Conservation (phyloP, 2,329 filamentous ascomycete species). For the Lithohypha guttulata region DNA sequence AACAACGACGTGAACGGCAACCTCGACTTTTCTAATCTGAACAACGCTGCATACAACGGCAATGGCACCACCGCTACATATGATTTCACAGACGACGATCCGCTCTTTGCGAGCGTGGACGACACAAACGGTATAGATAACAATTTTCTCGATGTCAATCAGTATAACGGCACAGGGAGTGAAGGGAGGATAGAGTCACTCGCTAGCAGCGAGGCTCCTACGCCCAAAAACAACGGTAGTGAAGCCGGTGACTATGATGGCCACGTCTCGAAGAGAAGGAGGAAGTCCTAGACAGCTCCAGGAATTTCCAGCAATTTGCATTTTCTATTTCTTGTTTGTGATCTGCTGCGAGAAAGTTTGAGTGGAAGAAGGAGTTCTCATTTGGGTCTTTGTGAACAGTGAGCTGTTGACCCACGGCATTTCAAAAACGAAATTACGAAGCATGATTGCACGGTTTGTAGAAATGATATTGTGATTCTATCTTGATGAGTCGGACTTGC, state of each 20-base stretch:
- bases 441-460: too few species aligned
- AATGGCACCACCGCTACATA: constrained; percentile 1
- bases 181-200: constrained; percentile 31
- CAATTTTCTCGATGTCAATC: constrained; percentile 27
- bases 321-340: too few species aligned
- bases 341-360: too few species aligned
- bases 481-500: too few species aligned
- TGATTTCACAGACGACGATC: constrained; percentile 26
- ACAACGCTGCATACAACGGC: constrained; percentile 19
- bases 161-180: constrained; percentile 24
- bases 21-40: constrained; percentile 16
- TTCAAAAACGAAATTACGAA: too few species aligned
- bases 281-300: constrained; percentile 11
- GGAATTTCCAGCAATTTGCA: too few species aligned
- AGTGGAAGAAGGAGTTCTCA: too few species aligned
- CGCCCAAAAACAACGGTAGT: constrained; percentile 25
- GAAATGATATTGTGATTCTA: too few species aligned
- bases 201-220: constrained; percentile 32
- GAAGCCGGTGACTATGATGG: constrained; percentile 9
- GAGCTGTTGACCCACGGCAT: too few species aligned
- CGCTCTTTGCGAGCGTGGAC: constrained; percentile 33
- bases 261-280: constrained; percentile 5
- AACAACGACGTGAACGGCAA: constrained; percentile 16
- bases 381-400: too few species aligned
- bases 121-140: constrained; percentile 26